Evolutionary conservation across 768 basidiomycete genomes (phyloP).

Genomic region (Leccinum broughii): DNA sequence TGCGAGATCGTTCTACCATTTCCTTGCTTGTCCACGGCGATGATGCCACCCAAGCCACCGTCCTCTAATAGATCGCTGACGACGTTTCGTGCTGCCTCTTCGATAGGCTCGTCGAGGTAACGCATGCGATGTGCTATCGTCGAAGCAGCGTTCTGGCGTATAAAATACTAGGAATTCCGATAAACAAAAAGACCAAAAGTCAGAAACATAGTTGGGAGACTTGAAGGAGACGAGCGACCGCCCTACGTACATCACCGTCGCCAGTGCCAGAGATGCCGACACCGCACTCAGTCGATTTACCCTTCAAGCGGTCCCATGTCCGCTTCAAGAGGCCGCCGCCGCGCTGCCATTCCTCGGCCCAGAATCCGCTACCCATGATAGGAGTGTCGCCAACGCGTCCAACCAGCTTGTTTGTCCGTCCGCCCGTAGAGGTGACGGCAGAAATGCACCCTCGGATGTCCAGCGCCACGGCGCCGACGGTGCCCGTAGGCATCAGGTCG

Average conservation of each 20-base stretch:
- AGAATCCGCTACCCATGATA: slow-evolving; percentile 74
- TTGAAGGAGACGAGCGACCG: not conserved
- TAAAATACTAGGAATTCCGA: slow-evolving; percentile 59
- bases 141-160: slow-evolving; percentile 64
- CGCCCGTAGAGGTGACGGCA: slow-evolving; percentile 76
- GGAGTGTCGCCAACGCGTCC: slow-evolving; percentile 87
- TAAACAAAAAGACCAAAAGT: not conserved
- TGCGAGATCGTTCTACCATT: slow-evolving; percentile 48
- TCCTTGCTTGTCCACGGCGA: slow-evolving; percentile 69
- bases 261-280: slow-evolving; percentile 85
- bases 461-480: slow-evolving; percentile 83
- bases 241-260: slow-evolving; percentile 82
- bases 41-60: slow-evolving; percentile 73
- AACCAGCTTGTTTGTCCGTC: slow-evolving; percentile 78
- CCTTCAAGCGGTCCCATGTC: slow-evolving; percentile 42
- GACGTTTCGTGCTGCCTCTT: slow-evolving; percentile 52
- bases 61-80: slow-evolving; percentile 57
- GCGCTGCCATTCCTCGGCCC: slow-evolving; percentile 76
- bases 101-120: slow-evolving; percentile 55
- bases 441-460: slow-evolving; percentile 75
- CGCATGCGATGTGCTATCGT: slow-evolving; percentile 69
- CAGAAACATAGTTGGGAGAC: slow-evolving; percentile 3
- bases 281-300: slow-evolving; percentile 39
- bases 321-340: slow-evolving; percentile 33
- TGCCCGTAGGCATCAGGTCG: slow-evolving; percentile 70